A percentile compares a stretch with the other conserved stretches of the same genome.
Evolutionary conservation across 2,329 filamentous ascomycete genomes (phyloP).

Genomic region (Dendryphion nanum): DNA sequence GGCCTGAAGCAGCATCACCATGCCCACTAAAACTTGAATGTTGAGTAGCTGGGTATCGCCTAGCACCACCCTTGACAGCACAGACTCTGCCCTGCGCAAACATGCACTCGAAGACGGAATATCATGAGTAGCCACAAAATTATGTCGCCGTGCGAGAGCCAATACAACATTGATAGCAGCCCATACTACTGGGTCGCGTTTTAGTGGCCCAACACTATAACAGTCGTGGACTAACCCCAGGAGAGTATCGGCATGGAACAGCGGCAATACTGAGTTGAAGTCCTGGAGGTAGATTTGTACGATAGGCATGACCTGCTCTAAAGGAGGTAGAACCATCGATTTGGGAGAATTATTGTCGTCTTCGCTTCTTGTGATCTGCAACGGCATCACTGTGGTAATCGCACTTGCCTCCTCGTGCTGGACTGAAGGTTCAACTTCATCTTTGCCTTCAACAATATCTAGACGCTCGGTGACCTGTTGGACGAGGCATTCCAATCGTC

Average conservation of each 20-base stretch:
- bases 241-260: constrained; percentile 20
- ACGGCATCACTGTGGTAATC: constrained; percentile 2
- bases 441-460: constrained; percentile 7
- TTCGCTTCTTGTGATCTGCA: constrained; percentile 4
- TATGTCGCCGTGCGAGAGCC: constrained; percentile 21
- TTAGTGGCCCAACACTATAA: constrained; percentile 11
- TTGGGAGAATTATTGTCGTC: constrained; percentile 1
- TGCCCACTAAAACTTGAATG: constrained; percentile 29
- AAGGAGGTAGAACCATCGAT: constrained; percentile 18
- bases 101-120: constrained; percentile 11
- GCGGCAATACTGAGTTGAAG: constrained; percentile 20
- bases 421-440: constrained; percentile 6
- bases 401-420: constrained; percentile 6
- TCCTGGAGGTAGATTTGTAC: constrained; percentile 14
- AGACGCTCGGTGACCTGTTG: constrained; percentile 11
- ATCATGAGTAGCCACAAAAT: constrained; percentile 8
- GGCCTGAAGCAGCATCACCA: constrained; percentile 26
- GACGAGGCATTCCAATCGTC: constrained; percentile 10
- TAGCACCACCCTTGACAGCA: constrained; percentile 23
- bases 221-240: constrained; percentile 16
- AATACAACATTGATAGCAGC: constrained; percentile 32
- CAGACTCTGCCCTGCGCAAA: constrained; percentile 27
- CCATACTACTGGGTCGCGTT: constrained; percentile 24
- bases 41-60: constrained; percentile 25
- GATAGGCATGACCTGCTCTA: constrained; percentile 18